phyloP scores from a whole-genome alignment of 2,329 filamentous ascomycete genomes.

The Biscogniauxia sp. region DNA sequence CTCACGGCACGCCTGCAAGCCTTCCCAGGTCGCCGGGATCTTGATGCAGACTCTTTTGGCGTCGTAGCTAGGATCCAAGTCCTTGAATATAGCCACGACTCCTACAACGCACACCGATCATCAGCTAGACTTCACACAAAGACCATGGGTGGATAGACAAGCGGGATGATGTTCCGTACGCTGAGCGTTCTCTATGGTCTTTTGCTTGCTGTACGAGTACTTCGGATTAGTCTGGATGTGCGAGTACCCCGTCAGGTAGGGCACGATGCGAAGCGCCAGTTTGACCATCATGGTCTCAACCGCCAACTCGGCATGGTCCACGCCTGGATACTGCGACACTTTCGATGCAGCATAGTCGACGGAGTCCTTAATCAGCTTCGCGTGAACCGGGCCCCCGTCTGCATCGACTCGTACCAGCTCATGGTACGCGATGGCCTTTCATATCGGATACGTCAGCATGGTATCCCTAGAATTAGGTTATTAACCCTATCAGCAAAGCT shows the following conservation, averaged over 20 bases:
- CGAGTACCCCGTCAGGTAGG: conserved; percentile 48
- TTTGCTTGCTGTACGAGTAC: conserved; percentile 47
- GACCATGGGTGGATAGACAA: too few species aligned
- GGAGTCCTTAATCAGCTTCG: conserved; percentile 36
- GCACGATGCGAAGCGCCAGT: conserved; percentile 50
- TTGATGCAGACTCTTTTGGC: conserved; percentile 58
- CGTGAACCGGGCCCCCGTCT: conserved; percentile 37
- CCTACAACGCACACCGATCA: conserved; percentile 34
- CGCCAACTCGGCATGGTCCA: conserved; percentile 46
- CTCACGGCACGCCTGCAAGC: conserved; percentile 55
- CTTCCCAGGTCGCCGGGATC: conserved; percentile 62
- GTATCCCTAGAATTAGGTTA: neutral
- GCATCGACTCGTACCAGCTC: conserved; percentile 39
- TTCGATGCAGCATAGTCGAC: conserved; percentile 34
- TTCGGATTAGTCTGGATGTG: conserved; percentile 62
- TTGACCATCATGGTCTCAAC: conserved; percentile 58
- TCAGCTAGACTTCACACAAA: neutral
- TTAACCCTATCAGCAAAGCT: neutral
- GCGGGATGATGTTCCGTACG: conserved; percentile 37
- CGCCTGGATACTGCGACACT: conserved; percentile 31
- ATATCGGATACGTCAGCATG: neutral
- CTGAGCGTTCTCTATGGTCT: conserved; percentile 49
- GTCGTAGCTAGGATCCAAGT: conserved; percentile 44
- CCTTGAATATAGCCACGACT: conserved; percentile 46
- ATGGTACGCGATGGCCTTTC: conserved; percentile 47